Conservation (phyloP, 1,284 basidiomycete species). For the Malassezia japonica region DNA sequence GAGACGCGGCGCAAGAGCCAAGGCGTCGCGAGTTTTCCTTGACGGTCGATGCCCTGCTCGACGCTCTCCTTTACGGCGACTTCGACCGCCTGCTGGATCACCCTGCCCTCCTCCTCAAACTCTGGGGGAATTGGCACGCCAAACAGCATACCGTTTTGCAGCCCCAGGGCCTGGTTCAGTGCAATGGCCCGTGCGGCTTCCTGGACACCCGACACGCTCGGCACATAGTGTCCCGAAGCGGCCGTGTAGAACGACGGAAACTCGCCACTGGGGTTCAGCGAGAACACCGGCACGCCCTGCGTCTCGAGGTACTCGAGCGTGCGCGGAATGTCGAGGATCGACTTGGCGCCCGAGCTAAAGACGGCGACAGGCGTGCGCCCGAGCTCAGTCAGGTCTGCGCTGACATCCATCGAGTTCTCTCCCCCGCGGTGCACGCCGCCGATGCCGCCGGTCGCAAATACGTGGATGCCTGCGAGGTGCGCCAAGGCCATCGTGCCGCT, state of each 20-base stretch:
- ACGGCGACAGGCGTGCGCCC: slow-evolving; percentile 53
- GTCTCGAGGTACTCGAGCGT: slow-evolving; percentile 97
- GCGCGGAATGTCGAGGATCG: slow-evolving; percentile 79
- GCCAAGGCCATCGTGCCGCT: slow-evolving; percentile 59
- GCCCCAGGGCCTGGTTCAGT: slow-evolving; percentile 60
- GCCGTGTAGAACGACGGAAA: slow-evolving; percentile 94
- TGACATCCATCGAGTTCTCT: slow-evolving; percentile 77
- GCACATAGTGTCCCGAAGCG: slow-evolving; percentile 68
- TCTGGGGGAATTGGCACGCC: slow-evolving; percentile 80
- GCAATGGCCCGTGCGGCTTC: slow-evolving; percentile 31
- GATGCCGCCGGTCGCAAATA: slow-evolving; percentile 50
- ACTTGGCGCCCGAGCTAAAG: slow-evolving; percentile 88
- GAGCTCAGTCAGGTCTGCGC: slow-evolving; percentile 42
- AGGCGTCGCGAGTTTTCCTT: slow-evolving; percentile 86
- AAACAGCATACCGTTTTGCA: slow-evolving; percentile 55
- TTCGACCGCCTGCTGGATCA: slow-evolving; percentile 71
- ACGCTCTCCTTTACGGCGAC: slow-evolving; percentile 76
- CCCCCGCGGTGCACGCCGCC: slow-evolving; percentile 91
- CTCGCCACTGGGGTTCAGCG: slow-evolving; percentile 60
- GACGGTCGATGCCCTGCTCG: slow-evolving; percentile 65
- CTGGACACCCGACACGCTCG: slow-evolving; percentile 20
- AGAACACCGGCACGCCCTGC: slow-evolving; percentile 79
- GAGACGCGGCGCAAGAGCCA: slow-evolving; percentile 80
- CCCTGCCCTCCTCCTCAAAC: slow-evolving; percentile 60
- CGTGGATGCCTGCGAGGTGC: slow-evolving; percentile 39